These are phyloP conservation scores for Capsicum rhomboideum DNA, from an alignment of 257 asterid genomes.

Conservation along the genomic window DNA sequence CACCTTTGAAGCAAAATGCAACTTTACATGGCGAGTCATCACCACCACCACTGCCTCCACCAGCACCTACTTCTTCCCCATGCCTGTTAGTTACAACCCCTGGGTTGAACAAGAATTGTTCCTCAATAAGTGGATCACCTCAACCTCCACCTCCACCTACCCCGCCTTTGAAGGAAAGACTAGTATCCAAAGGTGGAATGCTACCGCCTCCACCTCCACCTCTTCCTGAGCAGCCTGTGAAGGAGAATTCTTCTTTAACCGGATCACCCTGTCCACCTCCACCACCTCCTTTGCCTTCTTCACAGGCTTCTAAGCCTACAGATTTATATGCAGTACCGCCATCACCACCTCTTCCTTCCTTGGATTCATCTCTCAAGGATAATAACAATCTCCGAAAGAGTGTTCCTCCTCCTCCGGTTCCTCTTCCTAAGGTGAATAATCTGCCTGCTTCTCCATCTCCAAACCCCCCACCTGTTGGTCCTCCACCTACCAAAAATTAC, in stretches of 20 bases:
- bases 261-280: slow-evolving; percentile 11
- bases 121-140: slow-evolving; percentile 6
- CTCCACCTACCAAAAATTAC: slow-evolving; percentile 34
- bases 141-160: slow-evolving; percentile 7
- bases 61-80: background rate
- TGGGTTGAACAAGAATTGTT: background rate
- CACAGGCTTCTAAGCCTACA: background rate
- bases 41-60: slow-evolving; percentile 4
- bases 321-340: slow-evolving; percentile 16
- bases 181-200: background rate
- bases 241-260: slow-evolving; percentile 1
- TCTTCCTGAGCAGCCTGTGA: slow-evolving; percentile 6
- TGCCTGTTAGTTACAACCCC: background rate
- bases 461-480: slow-evolving; percentile 18
- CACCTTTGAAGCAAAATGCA: slow-evolving; percentile 13
- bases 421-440: slow-evolving; percentile 17
- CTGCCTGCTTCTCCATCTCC: background rate
- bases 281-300: background rate
- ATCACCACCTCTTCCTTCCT: slow-evolving; percentile 17
- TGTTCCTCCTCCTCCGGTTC: slow-evolving; percentile 68
- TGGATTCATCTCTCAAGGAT: background rate
- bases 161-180: background rate
- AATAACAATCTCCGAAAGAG: background rate
- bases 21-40: background rate
- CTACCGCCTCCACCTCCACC: slow-evolving; percentile 2